A percentile compares a stretch with the other conserved stretches of the same genome.
phyloP scores from a whole-genome alignment of 2,329 filamentous ascomycete genomes.

The Coleophoma cylindrospora region DNA sequence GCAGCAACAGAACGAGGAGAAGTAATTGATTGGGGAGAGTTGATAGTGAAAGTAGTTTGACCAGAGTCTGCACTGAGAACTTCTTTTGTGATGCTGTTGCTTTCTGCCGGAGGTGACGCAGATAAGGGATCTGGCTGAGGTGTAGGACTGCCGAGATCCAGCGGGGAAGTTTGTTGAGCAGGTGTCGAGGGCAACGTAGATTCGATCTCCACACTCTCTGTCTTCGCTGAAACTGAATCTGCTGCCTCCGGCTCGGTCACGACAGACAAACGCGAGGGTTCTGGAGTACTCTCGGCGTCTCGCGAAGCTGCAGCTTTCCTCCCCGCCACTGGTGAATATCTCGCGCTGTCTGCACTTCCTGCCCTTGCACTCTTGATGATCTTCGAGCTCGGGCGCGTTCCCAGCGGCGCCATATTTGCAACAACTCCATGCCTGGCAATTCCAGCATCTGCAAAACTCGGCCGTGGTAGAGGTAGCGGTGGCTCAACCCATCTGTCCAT shows the following conservation, averaged over 20 bases:
- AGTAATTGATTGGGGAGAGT: neutral
- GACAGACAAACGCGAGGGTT: neutral
- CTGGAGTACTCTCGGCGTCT: neutral
- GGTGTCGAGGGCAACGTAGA: neutral
- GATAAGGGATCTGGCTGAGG: neutral
- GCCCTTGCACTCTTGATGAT: constrained; percentile 41
- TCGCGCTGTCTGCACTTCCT: constrained; percentile 9
- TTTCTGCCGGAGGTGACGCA: neutral
- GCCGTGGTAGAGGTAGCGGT: constrained; percentile 41
- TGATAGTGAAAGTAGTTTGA: neutral
- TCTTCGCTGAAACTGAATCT: neutral
- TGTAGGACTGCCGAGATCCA: neutral
- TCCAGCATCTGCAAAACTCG: constrained; percentile 73
- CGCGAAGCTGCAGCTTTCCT: neutral
- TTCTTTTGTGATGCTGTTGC: neutral
- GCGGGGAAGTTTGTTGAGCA: neutral
- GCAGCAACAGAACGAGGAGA: neutral
- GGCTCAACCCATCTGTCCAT: constrained; percentile 51
- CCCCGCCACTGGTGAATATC: constrained; percentile 10
- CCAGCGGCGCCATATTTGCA: constrained; percentile 79
- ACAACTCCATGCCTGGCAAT: constrained; percentile 71
- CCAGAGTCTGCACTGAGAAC: neutral
- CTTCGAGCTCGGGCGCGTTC: constrained; percentile 61
- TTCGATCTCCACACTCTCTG: neutral
- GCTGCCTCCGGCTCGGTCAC: neutral